Conservation (phyloP, 768 basidiomycete species). For the Tulasnella sp. region DNA sequence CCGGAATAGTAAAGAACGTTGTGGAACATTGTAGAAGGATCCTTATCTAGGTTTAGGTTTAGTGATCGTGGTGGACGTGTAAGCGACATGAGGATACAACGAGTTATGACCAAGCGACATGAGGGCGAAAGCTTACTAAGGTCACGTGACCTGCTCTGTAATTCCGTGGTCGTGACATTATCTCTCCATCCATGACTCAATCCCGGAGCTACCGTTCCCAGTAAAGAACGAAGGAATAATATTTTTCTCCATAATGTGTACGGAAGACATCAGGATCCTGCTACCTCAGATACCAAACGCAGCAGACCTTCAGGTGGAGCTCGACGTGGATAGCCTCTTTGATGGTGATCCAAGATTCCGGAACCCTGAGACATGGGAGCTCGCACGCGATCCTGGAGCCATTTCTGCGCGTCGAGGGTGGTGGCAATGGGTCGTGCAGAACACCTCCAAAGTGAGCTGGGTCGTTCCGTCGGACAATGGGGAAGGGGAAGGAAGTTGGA, state of each 20-base stretch:
- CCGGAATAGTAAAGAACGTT: no score
- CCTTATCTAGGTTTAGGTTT: no score
- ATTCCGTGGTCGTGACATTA: no score
- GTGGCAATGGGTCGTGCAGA: not conserved
- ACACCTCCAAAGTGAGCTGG: not conserved
- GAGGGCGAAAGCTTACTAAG: no score
- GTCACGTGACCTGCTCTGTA: no score
- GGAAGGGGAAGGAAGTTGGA: not conserved
- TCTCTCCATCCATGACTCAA: no score
- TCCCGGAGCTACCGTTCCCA: not conserved
- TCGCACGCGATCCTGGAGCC: not conserved
- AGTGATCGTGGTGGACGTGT: no score
- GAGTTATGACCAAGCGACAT: no score
- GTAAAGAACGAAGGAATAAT: not conserved
- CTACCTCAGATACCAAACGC: not conserved
- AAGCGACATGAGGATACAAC: no score
- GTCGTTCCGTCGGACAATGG: not conserved
- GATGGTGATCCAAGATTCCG: not conserved
- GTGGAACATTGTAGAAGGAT: no score
- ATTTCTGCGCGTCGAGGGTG: not conserved
- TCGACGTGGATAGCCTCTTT: not conserved
- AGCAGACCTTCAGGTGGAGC: not conserved
- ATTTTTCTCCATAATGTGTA: not conserved
- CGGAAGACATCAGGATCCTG: not conserved
- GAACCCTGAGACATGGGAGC: not conserved